Conservation (phyloP, 768 basidiomycete species). For the Boletus bicolor region DNA sequence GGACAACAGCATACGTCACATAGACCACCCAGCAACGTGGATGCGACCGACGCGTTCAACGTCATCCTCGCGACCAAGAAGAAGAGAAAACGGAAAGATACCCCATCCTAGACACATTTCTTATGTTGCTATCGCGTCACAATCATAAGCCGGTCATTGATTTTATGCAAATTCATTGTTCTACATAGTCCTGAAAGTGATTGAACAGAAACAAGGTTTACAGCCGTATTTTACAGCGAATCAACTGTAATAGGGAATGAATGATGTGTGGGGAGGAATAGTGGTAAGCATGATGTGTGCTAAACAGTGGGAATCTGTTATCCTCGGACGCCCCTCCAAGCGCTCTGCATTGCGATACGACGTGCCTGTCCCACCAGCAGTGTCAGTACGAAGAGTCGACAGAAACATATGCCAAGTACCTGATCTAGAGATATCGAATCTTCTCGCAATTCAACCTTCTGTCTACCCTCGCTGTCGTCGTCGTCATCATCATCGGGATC, state of each 20-base stretch:
- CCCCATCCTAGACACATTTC: conserved; percentile 5
- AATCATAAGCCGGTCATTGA: conserved; percentile 6
- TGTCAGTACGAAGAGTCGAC: background rate
- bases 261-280: conserved; percentile 1
- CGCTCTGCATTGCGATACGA: conserved; percentile 86
- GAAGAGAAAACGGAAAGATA: conserved; percentile 24
- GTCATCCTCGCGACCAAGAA: conserved; percentile 9
- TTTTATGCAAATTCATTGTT: conserved; percentile 19
- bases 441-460: conserved; percentile 74
- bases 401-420: conserved; percentile 41
- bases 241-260: conserved; percentile 10
- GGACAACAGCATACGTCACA: conserved; percentile 6
- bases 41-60: background rate
- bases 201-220: conserved; percentile 12
- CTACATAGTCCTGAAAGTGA: conserved; percentile 25
- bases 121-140: background rate
- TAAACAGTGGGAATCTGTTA: conserved; percentile 30
- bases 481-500: conserved; percentile 79
- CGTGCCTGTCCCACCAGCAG: conserved; percentile 50
- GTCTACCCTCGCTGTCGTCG: conserved; percentile 51
- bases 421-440: conserved; percentile 92
- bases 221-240: conserved; percentile 7
- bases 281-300: background rate
- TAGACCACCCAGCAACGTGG: background rate
- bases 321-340: conserved; percentile 71